These are phyloP conservation scores for Didymella pinodella DNA, from an alignment of 2,329 filamentous ascomycete genomes.

Conservation along the genomic window DNA sequence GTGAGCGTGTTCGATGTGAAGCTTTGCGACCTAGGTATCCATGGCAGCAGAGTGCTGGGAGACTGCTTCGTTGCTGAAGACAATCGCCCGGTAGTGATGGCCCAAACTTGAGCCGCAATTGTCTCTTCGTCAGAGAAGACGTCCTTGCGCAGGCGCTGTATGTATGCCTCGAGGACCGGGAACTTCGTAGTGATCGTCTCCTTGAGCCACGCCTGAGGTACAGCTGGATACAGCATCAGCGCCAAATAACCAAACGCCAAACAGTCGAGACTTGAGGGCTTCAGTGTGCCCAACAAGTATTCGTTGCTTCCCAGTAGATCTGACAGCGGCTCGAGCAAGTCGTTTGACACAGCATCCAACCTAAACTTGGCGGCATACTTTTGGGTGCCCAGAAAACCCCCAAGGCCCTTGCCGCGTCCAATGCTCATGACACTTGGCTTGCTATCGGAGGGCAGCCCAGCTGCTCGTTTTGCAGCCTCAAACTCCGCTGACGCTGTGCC, in stretches of 20 bases:
- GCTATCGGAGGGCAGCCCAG: conserved; percentile 48
- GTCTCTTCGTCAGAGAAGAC: conserved; percentile 36
- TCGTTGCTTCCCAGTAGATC: conserved; percentile 65
- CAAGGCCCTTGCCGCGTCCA: conserved; percentile 66
- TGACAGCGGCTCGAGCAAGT: conserved; percentile 73
- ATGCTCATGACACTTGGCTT: conserved; percentile 55
- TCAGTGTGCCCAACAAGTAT: conserved; percentile 62
- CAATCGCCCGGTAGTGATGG: conserved; percentile 29
- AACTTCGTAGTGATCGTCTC: conserved; percentile 63
- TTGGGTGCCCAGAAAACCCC: conserved; percentile 68
- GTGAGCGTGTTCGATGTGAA: conserved; percentile 22
- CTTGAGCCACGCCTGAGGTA: conserved; percentile 70
- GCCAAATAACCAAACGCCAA: conserved; percentile 80
- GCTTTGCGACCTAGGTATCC: conserved; percentile 29
- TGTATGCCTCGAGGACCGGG: conserved; percentile 50
- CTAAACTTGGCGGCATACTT: conserved; percentile 77
- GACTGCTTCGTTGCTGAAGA: conserved; percentile 2
- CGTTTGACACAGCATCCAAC: conserved; percentile 74
- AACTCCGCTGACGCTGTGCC: conserved; percentile 46
- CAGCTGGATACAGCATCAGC: conserved; percentile 70
- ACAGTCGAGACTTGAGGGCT: conserved; percentile 76
- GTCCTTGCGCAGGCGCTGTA: conserved; percentile 45
- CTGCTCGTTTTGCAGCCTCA: conserved; percentile 48
- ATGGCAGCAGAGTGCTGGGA: conserved; percentile 31
- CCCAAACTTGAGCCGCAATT: conserved; percentile 39